Conservation (phyloP, 352 stramenopile genomes). For the Vaucheria bursata region DNA sequence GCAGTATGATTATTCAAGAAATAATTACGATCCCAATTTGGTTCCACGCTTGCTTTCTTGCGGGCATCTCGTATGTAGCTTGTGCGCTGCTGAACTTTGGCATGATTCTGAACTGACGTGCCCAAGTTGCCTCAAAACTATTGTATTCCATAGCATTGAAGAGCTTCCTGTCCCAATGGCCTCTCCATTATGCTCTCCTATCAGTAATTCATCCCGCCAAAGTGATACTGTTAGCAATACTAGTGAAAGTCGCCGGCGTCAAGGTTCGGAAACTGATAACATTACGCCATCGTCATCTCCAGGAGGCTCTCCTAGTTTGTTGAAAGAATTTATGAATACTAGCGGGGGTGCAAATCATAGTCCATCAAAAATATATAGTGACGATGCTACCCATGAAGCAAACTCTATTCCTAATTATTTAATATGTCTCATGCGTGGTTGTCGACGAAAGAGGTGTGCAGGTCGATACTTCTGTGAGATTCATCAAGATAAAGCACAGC, state of each 20-base stretch:
- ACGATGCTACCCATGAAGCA: not conserved
- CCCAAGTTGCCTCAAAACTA: conserved; percentile 43
- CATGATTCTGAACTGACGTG: conserved; percentile 29
- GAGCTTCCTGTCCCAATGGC: not conserved
- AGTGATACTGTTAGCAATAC: not conserved
- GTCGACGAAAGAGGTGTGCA: conserved; percentile 11
- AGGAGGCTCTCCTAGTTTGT: not conserved
- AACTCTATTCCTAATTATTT: not conserved
- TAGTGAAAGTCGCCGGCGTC: not conserved
- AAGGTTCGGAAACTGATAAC: too few relatives aligned
- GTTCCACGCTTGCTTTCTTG: conserved; percentile 31
- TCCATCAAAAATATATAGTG: not conserved
- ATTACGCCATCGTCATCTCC: not conserved
- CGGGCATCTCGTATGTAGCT: conserved; percentile 40
- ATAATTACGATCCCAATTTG: conserved; percentile 13
- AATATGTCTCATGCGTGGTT: conserved; percentile 27
- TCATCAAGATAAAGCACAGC: conserved; percentile 31
- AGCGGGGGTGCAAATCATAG: not conserved
- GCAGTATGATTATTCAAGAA: conserved; percentile 13
- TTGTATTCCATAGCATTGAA: not conserved
- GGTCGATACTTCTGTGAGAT: conserved; percentile 35
- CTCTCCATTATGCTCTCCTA: not conserved
- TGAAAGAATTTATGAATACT: not conserved
- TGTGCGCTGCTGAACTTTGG: conserved; percentile 38
- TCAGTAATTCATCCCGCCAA: not conserved